Evolutionary conservation across 2,329 filamentous ascomycete species (phyloP).

Genomic region (Fusarium humuli): DNA sequence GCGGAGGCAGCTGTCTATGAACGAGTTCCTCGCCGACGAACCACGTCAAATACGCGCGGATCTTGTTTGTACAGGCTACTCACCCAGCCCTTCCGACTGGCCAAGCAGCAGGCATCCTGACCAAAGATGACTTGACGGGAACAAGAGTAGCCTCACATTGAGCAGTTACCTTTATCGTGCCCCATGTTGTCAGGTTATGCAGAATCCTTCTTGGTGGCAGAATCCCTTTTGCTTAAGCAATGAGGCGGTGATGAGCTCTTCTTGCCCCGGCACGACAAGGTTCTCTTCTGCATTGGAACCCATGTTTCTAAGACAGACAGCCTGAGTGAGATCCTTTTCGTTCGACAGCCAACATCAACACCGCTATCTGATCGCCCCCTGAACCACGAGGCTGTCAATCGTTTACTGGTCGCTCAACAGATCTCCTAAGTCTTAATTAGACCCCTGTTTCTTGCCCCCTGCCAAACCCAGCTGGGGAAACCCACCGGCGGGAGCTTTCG

Average conservation of each 20-base stretch:
- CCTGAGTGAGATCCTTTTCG: background rate
- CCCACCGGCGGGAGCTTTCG: constrained; percentile 32
- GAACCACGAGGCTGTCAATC: constrained; percentile 18
- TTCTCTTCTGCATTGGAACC: background rate
- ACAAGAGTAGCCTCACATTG: constrained; percentile 24
- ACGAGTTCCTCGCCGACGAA: constrained; percentile 23
- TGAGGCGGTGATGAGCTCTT: constrained; percentile 27
- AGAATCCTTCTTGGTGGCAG: constrained; percentile 6
- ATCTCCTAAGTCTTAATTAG: constrained; percentile 34
- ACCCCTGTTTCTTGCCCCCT: constrained; percentile 38
- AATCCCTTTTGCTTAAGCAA: constrained; percentile 12
- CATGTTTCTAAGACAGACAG: background rate
- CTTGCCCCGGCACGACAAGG: background rate
- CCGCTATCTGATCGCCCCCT: constrained; percentile 20
- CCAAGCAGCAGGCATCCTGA: constrained; percentile 36
- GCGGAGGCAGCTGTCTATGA: constrained; percentile 23
- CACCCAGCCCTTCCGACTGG: constrained; percentile 40
- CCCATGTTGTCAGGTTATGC: background rate
- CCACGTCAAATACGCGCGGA: constrained; percentile 28
- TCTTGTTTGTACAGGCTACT: constrained; percentile 30
- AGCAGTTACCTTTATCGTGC: constrained; percentile 21
- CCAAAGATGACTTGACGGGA: constrained; percentile 8
- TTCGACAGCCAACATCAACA: constrained; percentile 12
- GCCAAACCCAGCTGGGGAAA: constrained; percentile 36
- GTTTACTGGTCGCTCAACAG: constrained; percentile 34